phyloP scores from a whole-genome alignment of 805 yeast species.

The Candida krabiensis region DNA sequence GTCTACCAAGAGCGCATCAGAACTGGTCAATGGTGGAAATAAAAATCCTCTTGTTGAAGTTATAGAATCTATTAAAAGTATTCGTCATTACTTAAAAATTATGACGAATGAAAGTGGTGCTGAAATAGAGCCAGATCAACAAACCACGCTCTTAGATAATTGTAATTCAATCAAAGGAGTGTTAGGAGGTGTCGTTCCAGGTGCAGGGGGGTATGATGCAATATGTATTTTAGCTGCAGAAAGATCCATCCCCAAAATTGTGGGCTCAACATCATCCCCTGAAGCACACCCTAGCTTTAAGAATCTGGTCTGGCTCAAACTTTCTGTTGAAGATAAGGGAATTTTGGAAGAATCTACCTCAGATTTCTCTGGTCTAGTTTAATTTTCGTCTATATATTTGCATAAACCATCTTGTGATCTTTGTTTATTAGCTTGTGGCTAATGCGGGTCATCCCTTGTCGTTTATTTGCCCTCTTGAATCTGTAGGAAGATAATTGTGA shows the following conservation, averaged over 20 bases:
- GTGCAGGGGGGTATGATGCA: slow-evolving; percentile 98
- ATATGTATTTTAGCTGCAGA: slow-evolving; percentile 67
- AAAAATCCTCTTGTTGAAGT: slow-evolving; percentile 34
- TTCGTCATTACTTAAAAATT: slow-evolving; percentile 57
- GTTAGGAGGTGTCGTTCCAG: slow-evolving; percentile 95
- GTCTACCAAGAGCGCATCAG: slow-evolving; percentile 12
- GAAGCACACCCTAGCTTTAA: slow-evolving; percentile 32
- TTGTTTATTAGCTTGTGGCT: too few relatives aligned
- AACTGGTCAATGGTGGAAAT: slow-evolving; percentile 5
- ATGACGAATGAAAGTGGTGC: slow-evolving; percentile 73
- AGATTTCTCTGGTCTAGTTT: slow-evolving; percentile 31
- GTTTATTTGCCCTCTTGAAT: too few relatives aligned
- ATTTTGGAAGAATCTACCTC: slow-evolving; percentile 45
- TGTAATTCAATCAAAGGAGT: slow-evolving; percentile 67
- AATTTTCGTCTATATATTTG: neutral
- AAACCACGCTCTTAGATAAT: slow-evolving; percentile 65
- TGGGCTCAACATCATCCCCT: slow-evolving; percentile 5
- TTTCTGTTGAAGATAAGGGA: slow-evolving; percentile 64
- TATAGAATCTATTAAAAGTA: slow-evolving; percentile 41
- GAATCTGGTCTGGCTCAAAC: slow-evolving; percentile 65
- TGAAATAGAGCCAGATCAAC: slow-evolving; percentile 82
- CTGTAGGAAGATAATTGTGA: too few relatives aligned
- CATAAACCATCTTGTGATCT: too few relatives aligned
- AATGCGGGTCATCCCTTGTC: too few relatives aligned
- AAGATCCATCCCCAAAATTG: slow-evolving; percentile 38